Percentiles rank a stretch among this genome's conserved stretches.
Evolutionary conservation across 441 rosid species (phyloP).

Genomic region (Macaranga tanarius): DNA sequence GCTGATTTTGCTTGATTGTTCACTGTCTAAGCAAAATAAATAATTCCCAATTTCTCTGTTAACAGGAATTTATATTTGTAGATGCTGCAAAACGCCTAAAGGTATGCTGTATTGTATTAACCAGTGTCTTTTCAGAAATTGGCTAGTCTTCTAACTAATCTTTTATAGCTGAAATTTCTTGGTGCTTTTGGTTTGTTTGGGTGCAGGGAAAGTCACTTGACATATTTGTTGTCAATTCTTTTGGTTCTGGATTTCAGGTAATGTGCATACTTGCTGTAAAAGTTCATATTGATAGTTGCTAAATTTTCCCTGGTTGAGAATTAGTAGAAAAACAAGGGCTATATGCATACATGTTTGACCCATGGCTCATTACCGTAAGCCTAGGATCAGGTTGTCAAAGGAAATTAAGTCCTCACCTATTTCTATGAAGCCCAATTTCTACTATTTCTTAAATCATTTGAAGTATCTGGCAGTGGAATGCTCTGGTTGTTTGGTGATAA

Average conservation of each 20-base stretch:
- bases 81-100: conserved; percentile 67
- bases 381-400: background rate
- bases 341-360: background rate
- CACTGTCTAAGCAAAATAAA: conserved; percentile 19
- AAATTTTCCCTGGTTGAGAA: background rate
- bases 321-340: background rate
- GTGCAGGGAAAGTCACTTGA: conserved; percentile 84
- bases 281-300: conserved; percentile 6
- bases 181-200: conserved; percentile 9
- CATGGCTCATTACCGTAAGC: background rate
- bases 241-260: conserved; percentile 97
- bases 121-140: background rate
- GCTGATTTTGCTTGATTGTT: conserved; percentile 11
- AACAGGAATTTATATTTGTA: conserved; percentile 74
- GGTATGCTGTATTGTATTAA: conserved; percentile 35
- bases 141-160: background rate
- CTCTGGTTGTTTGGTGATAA: background rate
- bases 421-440: background rate
- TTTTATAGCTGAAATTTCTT: conserved; percentile 20
- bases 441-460: background rate
- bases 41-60: conserved; percentile 23
- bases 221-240: conserved; percentile 88
- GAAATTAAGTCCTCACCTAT: background rate
- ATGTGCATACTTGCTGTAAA: conserved; percentile 8
- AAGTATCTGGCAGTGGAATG: background rate